Percentiles rank a stretch among this genome's conserved stretches.
Conservation (phyloP, 805 yeast species). For the Saturnispora gosingensis region DNA sequence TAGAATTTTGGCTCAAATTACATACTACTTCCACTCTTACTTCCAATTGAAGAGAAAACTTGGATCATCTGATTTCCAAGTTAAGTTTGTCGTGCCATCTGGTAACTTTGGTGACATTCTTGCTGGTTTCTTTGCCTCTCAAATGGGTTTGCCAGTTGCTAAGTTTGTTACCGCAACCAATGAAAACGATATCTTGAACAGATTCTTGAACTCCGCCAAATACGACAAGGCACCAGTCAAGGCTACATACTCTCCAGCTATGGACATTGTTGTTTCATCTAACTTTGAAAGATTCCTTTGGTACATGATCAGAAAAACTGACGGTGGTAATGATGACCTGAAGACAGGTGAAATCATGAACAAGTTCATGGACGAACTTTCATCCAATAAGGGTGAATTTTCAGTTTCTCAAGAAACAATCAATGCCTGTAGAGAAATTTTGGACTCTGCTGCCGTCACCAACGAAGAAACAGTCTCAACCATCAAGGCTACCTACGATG, state of each 20-base stretch:
- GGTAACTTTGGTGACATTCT: constrained; percentile 98
- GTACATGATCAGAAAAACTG: constrained; percentile 77
- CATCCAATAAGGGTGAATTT: constrained; percentile 60
- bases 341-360: constrained; percentile 69
- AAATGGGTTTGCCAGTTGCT: constrained; percentile 91
- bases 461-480: constrained; percentile 73
- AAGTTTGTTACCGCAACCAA: constrained; percentile 90
- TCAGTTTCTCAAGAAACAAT: constrained; percentile 57
- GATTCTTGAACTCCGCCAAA: constrained; percentile 80
- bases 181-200: constrained; percentile 87
- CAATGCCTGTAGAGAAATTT: constrained; percentile 54
- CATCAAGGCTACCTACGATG: constrained; percentile 57
- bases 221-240: constrained; percentile 76
- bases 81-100: constrained; percentile 89
- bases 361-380: constrained; percentile 72
- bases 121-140: constrained; percentile 90
- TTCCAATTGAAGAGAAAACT: constrained; percentile 50
- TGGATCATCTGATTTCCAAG: constrained; percentile 30
- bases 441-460: constrained; percentile 72
- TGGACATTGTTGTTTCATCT: constrained; percentile 94
- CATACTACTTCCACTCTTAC: constrained; percentile 90
- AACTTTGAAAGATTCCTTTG: constrained; percentile 95
- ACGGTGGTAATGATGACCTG: constrained; percentile 44
- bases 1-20: constrained; percentile 92
- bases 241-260: constrained; percentile 92